These are phyloP conservation scores for Cicer judaicum DNA, from an alignment of 306 rosid genomes.

Conservation along the genomic window DNA sequence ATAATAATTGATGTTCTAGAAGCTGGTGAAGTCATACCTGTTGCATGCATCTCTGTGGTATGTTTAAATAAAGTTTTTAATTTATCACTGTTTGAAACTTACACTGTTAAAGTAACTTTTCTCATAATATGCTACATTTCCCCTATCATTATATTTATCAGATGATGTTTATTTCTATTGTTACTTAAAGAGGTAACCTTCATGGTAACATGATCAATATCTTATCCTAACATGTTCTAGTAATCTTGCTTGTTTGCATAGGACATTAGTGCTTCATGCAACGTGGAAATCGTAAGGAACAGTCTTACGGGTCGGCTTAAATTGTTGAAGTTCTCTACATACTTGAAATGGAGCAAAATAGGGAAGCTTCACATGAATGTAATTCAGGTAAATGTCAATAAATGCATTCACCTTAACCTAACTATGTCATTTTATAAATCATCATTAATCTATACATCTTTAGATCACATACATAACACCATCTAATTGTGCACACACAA, in stretches of 20 bases:
- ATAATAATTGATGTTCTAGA: conserved; percentile 64
- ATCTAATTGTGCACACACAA: conserved; percentile 17
- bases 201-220: neutral
- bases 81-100: neutral
- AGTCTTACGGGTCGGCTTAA: conserved; percentile 61
- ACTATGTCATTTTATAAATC: neutral
- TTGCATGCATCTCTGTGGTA: conserved; percentile 83
- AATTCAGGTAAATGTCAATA: conserved; percentile 62
- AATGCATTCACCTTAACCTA: neutral
- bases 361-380: conserved; percentile 65
- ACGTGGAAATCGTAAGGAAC: conserved; percentile 54
- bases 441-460: neutral
- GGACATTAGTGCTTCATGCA: conserved; percentile 69
- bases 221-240: conserved; percentile 23
- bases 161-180: neutral
- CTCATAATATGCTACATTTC: neutral
- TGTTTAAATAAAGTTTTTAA: conserved; percentile 37
- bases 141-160: conserved; percentile 1
- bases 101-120: conserved; percentile 5
- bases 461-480: neutral
- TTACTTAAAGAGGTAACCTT: conserved; percentile 5
- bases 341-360: conserved; percentile 85
- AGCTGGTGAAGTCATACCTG: conserved; percentile 64
- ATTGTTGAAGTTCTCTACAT: conserved; percentile 57
- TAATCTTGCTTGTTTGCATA: conserved; percentile 50